Base-by-base conservation (phyloP, 345 rosid genomes). In the Arabidopsis arenosa region DNA sequence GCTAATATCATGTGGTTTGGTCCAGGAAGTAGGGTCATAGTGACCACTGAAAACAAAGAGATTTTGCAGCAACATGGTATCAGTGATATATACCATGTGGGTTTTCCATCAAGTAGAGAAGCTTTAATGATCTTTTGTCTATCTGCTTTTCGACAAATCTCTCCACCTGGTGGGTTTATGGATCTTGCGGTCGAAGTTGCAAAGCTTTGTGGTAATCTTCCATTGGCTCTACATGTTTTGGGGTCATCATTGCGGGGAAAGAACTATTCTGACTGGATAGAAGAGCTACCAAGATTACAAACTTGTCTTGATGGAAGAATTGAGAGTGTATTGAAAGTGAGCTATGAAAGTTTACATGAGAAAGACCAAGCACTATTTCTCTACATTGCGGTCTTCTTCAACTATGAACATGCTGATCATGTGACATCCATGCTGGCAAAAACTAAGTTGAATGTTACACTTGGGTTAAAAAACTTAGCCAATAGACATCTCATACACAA, bases 281-380 rank as follows among this genome's bases (percentile, higher is more conserved):
- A 43, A 0, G 13, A 11, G 3, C 9, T 63, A 7, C 7, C 11
- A 9, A 43, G 68, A n/a, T 28, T 26, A 3, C 1, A 5, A 37
- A 56, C 2, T 10, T 18, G 52, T 45, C 64, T 68, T 14, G 39
- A 56, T 48, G 23, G 33, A 21, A 23, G 33, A 23, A 71, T 28
- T 17, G 10, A 2, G 55, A 78, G 57, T 52, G 57, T 4, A 63
- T 78, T 18, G 52, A 9, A 52, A 52, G 14, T 52, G 56, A 72
- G 84, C 7, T 80, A 41, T 5, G 75, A 80, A 45, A 70, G 73
- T n/a, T 56, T 83, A 7, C 14, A 62, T n/a, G 57, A 61, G 21
- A 9, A 65, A n/a, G 70, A 62, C 11, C 57, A 67, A 68, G 1
- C 7, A 2, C 40, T 77, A 2, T 83, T 83, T 74, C 68, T 74